Percentiles rank a stretch among this genome's conserved stretches.
Conservation (phyloP, 352 stramenopile genomes). For the Aphanomyces euteiches region DNA sequence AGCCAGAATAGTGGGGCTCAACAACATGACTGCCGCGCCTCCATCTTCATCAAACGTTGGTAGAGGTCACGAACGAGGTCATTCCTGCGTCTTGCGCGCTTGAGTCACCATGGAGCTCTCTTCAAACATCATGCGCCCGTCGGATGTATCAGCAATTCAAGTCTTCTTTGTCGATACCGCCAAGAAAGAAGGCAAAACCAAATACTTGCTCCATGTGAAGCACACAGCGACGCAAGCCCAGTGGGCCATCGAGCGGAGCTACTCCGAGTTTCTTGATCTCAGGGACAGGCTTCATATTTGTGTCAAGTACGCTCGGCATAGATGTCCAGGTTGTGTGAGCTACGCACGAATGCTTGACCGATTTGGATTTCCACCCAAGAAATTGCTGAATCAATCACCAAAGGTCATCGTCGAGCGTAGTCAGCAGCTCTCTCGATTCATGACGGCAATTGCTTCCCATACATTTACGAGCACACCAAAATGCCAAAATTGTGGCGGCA, state of each 20-base stretch:
- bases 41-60: too few species aligned
- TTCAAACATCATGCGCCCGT: constrained; percentile 25
- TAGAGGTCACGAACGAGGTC: too few species aligned
- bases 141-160: constrained; percentile 23
- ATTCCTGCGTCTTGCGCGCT: too few species aligned
- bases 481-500: constrained; percentile 21
- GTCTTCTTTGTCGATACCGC: constrained; percentile 23
- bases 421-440: constrained; percentile 22
- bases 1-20: too few species aligned
- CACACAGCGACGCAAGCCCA: constrained; percentile 12
- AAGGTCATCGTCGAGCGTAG: constrained; percentile 3
- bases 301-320: constrained; percentile 59
- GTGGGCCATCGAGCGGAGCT: constrained; percentile 34
- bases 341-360: constrained; percentile 44
- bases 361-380: constrained; percentile 29
- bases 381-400: constrained; percentile 10
- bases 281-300: constrained; percentile 76
- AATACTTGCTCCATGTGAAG: constrained; percentile 17
- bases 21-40: too few species aligned
- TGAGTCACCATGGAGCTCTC: constrained; percentile 13
- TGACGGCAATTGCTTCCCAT: constrained; percentile 16
- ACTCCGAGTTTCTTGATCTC: constrained; percentile 81
- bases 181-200: constrained; percentile 21
- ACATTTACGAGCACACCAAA: constrained; percentile 28
- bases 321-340: constrained; percentile 74